Evolutionary conservation across 2,329 filamentous ascomycete genomes (phyloP).

Genomic region (Plectosphaerella plurivora): DNA sequence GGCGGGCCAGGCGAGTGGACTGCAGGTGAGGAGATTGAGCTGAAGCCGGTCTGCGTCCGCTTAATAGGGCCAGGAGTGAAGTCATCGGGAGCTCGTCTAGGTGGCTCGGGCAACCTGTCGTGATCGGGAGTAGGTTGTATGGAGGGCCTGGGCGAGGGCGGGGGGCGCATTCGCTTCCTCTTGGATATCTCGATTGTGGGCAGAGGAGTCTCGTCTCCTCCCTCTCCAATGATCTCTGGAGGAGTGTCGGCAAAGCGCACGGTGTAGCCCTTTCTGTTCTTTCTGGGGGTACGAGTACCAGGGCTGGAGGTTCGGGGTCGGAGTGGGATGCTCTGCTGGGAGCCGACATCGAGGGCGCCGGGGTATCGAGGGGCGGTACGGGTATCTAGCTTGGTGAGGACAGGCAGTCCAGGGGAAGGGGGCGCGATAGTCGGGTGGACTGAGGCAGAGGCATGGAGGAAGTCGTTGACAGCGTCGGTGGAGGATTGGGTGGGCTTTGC

Average conservation of each 20-base stretch:
- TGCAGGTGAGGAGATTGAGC: conserved; percentile 22
- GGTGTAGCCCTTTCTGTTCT: conserved; percentile 61
- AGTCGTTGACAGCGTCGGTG: conserved; percentile 49
- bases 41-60: conserved; percentile 54
- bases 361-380: conserved; percentile 51
- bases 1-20: conserved; percentile 4
- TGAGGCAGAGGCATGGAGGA: conserved; percentile 53
- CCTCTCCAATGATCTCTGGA: conserved; percentile 83
- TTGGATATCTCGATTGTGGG: conserved; percentile 68
- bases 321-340: conserved; percentile 40
- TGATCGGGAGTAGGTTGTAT: conserved; percentile 20
- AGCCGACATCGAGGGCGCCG: conserved; percentile 43
- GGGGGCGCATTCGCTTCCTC: conserved; percentile 38
- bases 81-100: conserved; percentile 26
- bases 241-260: conserved; percentile 70
- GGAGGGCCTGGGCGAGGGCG: conserved; percentile 21
- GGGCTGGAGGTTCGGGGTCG: conserved; percentile 38
- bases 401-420: conserved; percentile 37
- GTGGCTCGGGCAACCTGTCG: conserved; percentile 15
- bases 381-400: conserved; percentile 49
- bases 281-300: conserved; percentile 23
- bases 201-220: conserved; percentile 78
- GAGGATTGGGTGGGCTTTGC: conserved; percentile 23
- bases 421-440: conserved; percentile 46
- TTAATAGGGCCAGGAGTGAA: conserved; percentile 51